A percentile compares a stretch with the other conserved stretches of the same genome.
Evolutionary conservation across 192 early-diverging fungal genomes (phyloP).

Genomic region (Blastocladiella britannica): DNA sequence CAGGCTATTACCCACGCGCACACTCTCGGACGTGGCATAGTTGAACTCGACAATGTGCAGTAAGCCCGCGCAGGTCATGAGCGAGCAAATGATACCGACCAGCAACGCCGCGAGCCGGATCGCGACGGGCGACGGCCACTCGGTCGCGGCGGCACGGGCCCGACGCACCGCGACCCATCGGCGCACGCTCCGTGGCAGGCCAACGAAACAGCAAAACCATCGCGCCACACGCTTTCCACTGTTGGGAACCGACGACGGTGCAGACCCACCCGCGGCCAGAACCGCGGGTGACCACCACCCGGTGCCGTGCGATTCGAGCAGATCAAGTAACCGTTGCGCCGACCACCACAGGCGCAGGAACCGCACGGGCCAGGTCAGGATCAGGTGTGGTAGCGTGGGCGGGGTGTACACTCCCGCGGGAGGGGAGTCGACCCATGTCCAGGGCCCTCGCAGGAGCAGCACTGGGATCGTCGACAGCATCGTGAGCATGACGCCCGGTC

Average conservation of each 20-base stretch:
- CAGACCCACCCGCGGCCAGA: no score
- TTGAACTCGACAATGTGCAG: neutral
- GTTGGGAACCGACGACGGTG: no score
- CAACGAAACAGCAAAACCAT: neutral
- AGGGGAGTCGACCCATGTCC: neutral
- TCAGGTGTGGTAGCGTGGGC: neutral
- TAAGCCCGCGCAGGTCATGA: neutral
- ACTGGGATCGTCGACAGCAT: neutral
- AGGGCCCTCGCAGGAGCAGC: neutral
- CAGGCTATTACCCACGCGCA: no score
- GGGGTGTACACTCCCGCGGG: neutral
- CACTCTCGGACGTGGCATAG: no score
- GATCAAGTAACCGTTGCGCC: neutral
- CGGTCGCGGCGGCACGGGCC: no score
- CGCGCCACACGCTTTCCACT: no score
- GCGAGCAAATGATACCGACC: neutral
- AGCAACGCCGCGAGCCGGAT: neutral
- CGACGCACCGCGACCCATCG: no score
- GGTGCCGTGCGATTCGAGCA: no score
- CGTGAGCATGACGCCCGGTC: neutral
- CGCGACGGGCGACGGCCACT: neutral
- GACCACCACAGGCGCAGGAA: neutral
- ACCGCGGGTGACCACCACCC: no score
- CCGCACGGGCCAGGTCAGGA: neutral
- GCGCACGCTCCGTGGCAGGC: neutral